A percentile compares a stretch with the other conserved stretches of the same genome.
phyloP scores from a whole-genome alignment of 129 eudicot species.

The Chrysanthemum seticuspe region DNA sequence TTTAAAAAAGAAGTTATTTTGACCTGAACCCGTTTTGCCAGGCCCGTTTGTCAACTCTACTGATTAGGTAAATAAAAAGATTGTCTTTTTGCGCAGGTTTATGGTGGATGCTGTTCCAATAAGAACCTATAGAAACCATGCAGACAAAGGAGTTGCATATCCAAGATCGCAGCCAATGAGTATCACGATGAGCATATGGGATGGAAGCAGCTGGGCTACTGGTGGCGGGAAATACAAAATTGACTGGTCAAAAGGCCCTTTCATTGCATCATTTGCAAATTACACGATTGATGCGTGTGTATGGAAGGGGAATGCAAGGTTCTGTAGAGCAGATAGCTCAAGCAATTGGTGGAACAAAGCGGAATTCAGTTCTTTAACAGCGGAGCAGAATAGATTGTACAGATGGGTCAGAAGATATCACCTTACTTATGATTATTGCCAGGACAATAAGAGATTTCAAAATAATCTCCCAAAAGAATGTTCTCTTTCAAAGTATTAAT shows the following conservation, averaged over 20 bases:
- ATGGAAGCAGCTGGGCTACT: constrained; percentile 82
- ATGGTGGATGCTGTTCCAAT: constrained; percentile 88
- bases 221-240: constrained; percentile 73
- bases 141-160: constrained; percentile 67
- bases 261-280: constrained; percentile 58
- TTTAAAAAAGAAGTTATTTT: neutral
- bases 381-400: constrained; percentile 69
- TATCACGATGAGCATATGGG: constrained; percentile 63
- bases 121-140: constrained; percentile 79
- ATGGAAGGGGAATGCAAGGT: constrained; percentile 78
- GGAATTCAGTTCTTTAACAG: constrained; percentile 48
- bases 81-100: constrained; percentile 42
- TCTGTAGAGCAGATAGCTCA: constrained; percentile 52
- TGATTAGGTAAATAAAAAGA: neutral
- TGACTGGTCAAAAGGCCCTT: constrained; percentile 76
- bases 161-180: constrained; percentile 88
- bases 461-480: constrained; percentile 80
- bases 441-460: constrained; percentile 64
- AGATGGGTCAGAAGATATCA: constrained; percentile 78
- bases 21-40: neutral
- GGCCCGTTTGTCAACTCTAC: neutral
- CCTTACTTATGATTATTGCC: constrained; percentile 76
- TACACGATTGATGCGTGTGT: constrained; percentile 69
- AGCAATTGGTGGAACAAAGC: constrained; percentile 82
- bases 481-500: constrained; percentile 67